Evolutionary conservation across 306 rosid species (phyloP).

Genomic region (Geum urbanum): DNA sequence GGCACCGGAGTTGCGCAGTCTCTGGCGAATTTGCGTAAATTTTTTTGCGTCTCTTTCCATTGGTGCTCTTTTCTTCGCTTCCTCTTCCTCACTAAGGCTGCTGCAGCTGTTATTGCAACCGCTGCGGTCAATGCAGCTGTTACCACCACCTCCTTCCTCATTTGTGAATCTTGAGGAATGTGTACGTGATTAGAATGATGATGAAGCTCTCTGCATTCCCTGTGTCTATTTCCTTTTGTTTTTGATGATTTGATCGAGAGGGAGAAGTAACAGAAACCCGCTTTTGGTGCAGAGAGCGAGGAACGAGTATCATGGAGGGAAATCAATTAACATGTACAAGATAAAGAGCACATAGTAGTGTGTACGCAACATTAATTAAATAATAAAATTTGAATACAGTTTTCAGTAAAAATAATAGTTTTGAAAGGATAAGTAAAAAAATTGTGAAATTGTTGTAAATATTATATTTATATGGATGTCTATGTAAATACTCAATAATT

Average conservation of each 20-base stretch:
- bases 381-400: too few relatives aligned
- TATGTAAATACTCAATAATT: too few relatives aligned
- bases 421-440: too few relatives aligned
- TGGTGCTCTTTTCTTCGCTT: conserved; percentile 39
- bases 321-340: background rate
- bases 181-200: background rate
- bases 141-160: conserved; percentile 44
- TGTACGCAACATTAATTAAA: too few relatives aligned
- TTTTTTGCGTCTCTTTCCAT: conserved; percentile 30
- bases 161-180: background rate
- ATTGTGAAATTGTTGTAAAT: too few relatives aligned
- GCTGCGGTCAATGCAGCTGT: conserved; percentile 32
- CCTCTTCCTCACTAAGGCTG: conserved; percentile 32
- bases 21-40: conserved; percentile 48
- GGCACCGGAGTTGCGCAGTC: conserved; percentile 57
- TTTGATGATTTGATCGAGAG: background rate
- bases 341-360: too few relatives aligned
- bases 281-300: conserved; percentile 1
- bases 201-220: background rate
- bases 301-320: conserved; percentile 20
- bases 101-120: conserved; percentile 24
- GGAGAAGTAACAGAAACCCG: conserved; percentile 14
- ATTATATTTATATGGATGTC: too few relatives aligned
- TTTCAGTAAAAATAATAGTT: too few relatives aligned
- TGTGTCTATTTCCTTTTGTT: background rate